Percentiles rank a stretch among this genome's conserved stretches.
phyloP scores from a whole-genome alignment of 2,329 filamentous ascomycete genomes.

The Aspergillus neoniger region DNA sequence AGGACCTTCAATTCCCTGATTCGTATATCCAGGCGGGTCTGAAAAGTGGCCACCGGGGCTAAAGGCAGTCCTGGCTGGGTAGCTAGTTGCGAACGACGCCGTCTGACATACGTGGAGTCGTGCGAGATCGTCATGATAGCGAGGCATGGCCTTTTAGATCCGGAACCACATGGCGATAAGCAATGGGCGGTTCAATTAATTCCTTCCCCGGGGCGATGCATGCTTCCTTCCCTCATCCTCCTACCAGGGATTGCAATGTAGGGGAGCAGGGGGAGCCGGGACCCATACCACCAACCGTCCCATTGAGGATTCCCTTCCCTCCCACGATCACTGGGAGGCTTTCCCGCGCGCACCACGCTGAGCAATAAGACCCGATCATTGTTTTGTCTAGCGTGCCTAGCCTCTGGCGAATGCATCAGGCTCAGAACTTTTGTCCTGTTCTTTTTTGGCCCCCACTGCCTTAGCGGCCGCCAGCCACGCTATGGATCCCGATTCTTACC shows the following conservation, averaged over 20 bases:
- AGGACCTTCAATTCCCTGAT: conserved; percentile 13
- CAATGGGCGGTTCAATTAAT: conserved; percentile 16
- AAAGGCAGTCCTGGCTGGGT: conserved; percentile 2
- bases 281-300: background rate
- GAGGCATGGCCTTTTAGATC: conserved; percentile 18
- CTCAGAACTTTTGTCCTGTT: conserved; percentile 1
- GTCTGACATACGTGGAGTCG: conserved; percentile 21
- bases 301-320: background rate
- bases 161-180: conserved; percentile 28
- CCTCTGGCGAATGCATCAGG: background rate
- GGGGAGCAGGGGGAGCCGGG: background rate
- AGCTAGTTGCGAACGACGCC: conserved; percentile 10
- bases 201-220: conserved; percentile 3
- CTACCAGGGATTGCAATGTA: background rate
- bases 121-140: conserved; percentile 22
- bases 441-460: conserved; percentile 20
- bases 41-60: background rate
- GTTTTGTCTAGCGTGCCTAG: conserved; percentile 1
- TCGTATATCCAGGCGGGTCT: conserved; percentile 13
- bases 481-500: conserved; percentile 16
- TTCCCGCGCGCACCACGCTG: background rate
- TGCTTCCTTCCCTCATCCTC: background rate
- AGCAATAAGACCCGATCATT: background rate
- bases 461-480: conserved; percentile 21
- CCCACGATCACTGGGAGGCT: background rate